Evolutionary conservation across 805 yeast genomes (phyloP), one percentile per base, ranked within the genome.

Genomic region (Saccharomycopsis sp.): DNA sequence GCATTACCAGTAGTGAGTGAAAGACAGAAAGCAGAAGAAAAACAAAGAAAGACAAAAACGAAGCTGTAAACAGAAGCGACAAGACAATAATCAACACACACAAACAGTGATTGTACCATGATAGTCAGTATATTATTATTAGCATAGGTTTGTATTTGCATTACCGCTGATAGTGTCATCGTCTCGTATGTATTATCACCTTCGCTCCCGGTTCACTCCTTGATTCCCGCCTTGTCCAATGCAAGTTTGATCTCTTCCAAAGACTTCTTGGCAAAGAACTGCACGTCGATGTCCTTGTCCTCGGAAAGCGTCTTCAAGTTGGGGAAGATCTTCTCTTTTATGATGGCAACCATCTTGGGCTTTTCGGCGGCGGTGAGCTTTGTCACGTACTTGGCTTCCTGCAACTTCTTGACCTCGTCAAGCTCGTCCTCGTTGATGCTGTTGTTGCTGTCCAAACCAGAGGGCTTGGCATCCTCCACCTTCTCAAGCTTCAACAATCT

Each of bases 281-380:
- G 82, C 62, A 94, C 99, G 73, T 94, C 99, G 23, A 83, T 83
- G 69, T 94, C 99, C 47, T 74, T 76, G 72, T 94, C 98, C 50
- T 77, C 75, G 58, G 76, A 73, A 67, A 92, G 79, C 53, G 75
- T 78, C 65, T 84, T 81, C 65, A 94, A 79, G 47, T 80, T 76
- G 34, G 94, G 87, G 53, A 84, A 65, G 46, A 91, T 79, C 50
- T 82, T 79, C 21, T 72, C 71, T 47, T 74, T 67, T 29, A 85
- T 76, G 51, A 80, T 66, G n/a, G 71, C 66, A 3, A 60, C 59
- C 37, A 69, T 65, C 34, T 63, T 61, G 5, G 51, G 16, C 34
- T 55, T 52, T 14, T 64, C 61, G 7, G 56, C 62, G 4, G 56
- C 59, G 7, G 60, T 50, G 16, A 59, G 50, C 65, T 68, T 63